phyloP scores from a whole-genome alignment of 2,329 filamentous ascomycete genomes.

The Stachybotrys elegans region DNA sequence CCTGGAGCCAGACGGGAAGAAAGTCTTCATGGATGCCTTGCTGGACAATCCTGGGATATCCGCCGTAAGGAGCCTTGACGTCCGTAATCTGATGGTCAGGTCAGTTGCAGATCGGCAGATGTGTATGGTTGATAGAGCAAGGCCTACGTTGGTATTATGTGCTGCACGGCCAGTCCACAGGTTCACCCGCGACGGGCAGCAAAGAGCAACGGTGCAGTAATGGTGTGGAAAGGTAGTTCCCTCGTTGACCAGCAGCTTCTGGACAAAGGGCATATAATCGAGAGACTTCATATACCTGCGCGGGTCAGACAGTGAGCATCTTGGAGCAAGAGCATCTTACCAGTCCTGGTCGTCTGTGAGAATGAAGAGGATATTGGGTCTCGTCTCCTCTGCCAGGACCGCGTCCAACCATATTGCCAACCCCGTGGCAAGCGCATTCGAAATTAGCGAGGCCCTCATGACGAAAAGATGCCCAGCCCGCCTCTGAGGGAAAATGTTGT shows the following conservation, averaged over 20 bases:
- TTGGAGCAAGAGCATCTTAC: neutral
- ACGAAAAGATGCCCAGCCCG: too few relatives aligned
- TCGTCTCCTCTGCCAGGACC: too few relatives aligned
- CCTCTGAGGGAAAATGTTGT: too few relatives aligned
- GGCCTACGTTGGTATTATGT: constrained; percentile 56
- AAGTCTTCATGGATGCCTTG: constrained; percentile 43
- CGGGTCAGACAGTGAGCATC: neutral
- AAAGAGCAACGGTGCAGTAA: constrained; percentile 21
- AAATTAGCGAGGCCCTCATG: too few relatives aligned
- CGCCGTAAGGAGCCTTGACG: constrained; percentile 13
- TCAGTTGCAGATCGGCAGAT: too few relatives aligned
- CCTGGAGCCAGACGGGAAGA: constrained; percentile 44
- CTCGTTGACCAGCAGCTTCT: constrained; percentile 15
- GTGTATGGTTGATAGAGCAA: too few relatives aligned
- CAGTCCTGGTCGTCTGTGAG: constrained; percentile 21
- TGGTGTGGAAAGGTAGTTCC: constrained; percentile 20
- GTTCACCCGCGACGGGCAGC: constrained; percentile 19
- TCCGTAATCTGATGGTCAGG: constrained; percentile 37
- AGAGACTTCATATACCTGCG: neutral
- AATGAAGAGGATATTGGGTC: constrained; percentile 20
- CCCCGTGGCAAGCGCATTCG: too few relatives aligned
- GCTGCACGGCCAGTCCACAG: constrained; percentile 18
- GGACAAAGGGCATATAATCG: neutral
- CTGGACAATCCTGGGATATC: constrained; percentile 40
- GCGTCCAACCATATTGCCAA: too few relatives aligned